These are phyloP conservation scores for Gastrolobium villosum DNA, from an alignment of 306 rosid genomes.

Conservation along the genomic window DNA sequence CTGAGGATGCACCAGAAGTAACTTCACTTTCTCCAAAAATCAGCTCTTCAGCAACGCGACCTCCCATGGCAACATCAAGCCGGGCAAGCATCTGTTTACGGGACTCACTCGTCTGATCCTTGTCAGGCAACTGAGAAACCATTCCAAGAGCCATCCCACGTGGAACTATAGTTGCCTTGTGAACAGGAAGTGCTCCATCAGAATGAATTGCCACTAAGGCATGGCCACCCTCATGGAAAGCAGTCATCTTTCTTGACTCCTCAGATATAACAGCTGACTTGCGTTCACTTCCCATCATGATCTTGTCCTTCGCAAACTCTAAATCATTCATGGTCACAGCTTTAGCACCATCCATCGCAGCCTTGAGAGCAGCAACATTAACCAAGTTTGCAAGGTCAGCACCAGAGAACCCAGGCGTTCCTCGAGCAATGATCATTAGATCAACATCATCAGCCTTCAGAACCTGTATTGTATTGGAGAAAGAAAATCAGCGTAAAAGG, in stretches of 20 bases:
- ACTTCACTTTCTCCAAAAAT: constrained; percentile 92
- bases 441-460: constrained; percentile 87
- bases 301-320: constrained; percentile 90
- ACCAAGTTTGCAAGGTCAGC: constrained; percentile 94
- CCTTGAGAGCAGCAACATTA: constrained; percentile 88
- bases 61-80: constrained; percentile 93
- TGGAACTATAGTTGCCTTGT: constrained; percentile 95
- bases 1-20: constrained; percentile 81
- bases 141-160: constrained; percentile 93
- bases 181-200: constrained; percentile 86
- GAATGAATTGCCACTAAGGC: constrained; percentile 93
- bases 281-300: constrained; percentile 95
- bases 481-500: constrained; percentile 15
- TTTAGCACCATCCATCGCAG: constrained; percentile 92
- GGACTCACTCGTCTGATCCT: constrained; percentile 74
- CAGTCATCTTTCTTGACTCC: constrained; percentile 72
- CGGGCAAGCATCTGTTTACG: constrained; percentile 89
- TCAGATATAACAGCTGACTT: constrained; percentile 87
- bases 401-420: constrained; percentile 92
- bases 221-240: constrained; percentile 95
- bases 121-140: constrained; percentile 84
- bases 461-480: constrained; percentile 62
- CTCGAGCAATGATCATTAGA: constrained; percentile 81
- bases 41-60: constrained; percentile 92
- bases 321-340: constrained; percentile 86